phyloP scores from a whole-genome alignment of 179 eudicot genomes.

The Heliamphora pulchella region DNA sequence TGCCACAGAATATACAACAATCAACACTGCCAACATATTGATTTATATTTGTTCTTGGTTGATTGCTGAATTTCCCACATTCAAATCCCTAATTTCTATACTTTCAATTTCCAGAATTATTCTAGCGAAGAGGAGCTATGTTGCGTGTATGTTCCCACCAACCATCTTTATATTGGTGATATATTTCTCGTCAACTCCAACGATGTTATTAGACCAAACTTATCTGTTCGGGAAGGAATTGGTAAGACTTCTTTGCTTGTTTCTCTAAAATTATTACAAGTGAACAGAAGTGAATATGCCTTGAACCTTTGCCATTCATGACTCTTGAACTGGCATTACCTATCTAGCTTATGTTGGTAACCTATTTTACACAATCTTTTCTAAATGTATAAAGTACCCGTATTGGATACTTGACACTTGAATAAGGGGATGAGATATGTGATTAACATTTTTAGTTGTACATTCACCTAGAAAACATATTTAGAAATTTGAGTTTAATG shows the following conservation, averaged over 20 bases:
- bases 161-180: constrained; percentile 56
- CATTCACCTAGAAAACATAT: too few species aligned
- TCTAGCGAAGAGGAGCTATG: constrained; percentile 55
- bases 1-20: not conserved
- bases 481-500: too few species aligned
- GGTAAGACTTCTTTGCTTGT: constrained; percentile 29
- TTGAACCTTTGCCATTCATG: not conserved
- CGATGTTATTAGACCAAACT: constrained; percentile 50
- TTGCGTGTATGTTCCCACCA: constrained; percentile 56
- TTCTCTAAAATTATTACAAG: not conserved
- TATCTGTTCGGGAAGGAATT: constrained; percentile 60
- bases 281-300: not conserved
- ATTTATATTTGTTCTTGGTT: not conserved
- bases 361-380: too few species aligned
- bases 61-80: not conserved
- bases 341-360: not conserved
- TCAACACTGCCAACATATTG: not conserved
- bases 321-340: not conserved
- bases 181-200: constrained; percentile 53
- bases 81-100: not conserved
- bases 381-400: too few species aligned
- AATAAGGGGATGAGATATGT: too few species aligned
- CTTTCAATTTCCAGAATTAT: constrained; percentile 31
- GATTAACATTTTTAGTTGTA: too few species aligned
- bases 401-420: too few species aligned